phyloP scores from a whole-genome alignment of 23 red algal genomes.

The Cyanidiococcus yangmingshanensis region DNA sequence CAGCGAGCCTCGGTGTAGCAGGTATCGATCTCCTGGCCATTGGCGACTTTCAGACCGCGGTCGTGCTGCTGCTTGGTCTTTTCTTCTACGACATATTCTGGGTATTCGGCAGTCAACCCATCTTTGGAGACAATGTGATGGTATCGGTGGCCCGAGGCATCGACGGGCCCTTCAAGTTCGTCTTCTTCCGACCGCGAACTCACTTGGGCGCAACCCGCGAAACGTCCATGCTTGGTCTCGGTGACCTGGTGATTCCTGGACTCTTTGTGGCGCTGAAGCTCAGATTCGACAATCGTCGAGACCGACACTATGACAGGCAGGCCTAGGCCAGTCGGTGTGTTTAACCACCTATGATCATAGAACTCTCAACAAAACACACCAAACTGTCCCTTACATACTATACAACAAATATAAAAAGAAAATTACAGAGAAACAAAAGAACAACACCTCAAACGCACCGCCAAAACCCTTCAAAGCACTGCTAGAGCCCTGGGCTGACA shows the following conservation, averaged over 20 bases:
- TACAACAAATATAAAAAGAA: no score
- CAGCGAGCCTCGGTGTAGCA: conserved; percentile 40
- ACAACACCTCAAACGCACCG: no score
- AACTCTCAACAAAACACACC: no score
- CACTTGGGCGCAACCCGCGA: conserved; percentile 18
- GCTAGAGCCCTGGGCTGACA: no score
- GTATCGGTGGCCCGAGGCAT: conserved; percentile 77
- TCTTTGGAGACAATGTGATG: conserved; percentile 93
- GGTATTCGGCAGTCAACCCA: conserved; percentile 77
- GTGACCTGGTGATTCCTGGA: conserved; percentile 87
- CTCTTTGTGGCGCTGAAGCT: conserved; percentile 79
- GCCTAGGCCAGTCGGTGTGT: no score
- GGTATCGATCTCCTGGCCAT: conserved; percentile 73
- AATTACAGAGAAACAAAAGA: no score
- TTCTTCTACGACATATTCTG: conserved; percentile 96
- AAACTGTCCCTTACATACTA: no score
- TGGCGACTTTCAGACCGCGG: conserved; percentile 53
- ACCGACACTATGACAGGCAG: no score
- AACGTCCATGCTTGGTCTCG: conserved; percentile 76
- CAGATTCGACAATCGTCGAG: conserved; percentile 67
- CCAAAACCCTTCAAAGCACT: no score
- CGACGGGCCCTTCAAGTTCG: conserved; percentile 81
- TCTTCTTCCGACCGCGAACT: conserved; percentile 31
- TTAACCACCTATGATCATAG: no score
- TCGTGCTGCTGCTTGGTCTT: conserved; percentile 53